Conservation (phyloP, 2,329 filamentous ascomycete species). For the Nothopassalora personata region DNA sequence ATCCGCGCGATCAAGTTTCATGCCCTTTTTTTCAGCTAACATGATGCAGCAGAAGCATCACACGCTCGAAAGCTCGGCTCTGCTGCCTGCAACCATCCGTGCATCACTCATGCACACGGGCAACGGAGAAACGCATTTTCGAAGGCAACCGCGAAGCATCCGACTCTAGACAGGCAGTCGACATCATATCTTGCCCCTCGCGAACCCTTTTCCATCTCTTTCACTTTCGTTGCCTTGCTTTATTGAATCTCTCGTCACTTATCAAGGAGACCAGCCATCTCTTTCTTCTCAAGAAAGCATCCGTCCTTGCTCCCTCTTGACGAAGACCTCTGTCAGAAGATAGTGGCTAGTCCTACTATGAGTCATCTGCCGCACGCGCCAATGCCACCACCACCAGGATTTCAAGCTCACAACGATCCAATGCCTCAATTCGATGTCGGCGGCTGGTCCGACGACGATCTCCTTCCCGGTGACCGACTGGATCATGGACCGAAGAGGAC, state of each 20-base stretch:
- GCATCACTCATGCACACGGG: not conserved
- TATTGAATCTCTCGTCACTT: not conserved
- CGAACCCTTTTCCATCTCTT: not conserved
- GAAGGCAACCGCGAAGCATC: not conserved
- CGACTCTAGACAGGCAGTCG: not conserved
- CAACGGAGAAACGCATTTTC: not conserved
- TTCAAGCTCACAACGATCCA: not conserved
- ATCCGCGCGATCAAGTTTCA: not conserved
- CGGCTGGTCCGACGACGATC: not conserved
- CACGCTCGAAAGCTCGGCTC: not conserved
- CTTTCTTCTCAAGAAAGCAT: not conserved
- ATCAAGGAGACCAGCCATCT: slow-evolving; percentile 1
- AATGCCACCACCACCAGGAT: slow-evolving; percentile 1
- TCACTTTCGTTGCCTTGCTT: not conserved
- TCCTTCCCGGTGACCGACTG: not conserved
- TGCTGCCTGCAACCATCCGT: not conserved
- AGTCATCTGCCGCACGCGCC: not conserved
- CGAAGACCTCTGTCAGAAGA: not conserved
- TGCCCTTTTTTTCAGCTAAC: not conserved
- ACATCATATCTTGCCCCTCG: not conserved
- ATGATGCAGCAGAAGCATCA: not conserved
- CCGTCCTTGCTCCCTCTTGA: not conserved
- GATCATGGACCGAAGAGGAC: not conserved
- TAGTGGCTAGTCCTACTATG: not conserved
- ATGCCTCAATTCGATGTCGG: slow-evolving; percentile 1